Base-by-base conservation (phyloP, 257 asterid species). In the Fraxinus anomala region DNA sequence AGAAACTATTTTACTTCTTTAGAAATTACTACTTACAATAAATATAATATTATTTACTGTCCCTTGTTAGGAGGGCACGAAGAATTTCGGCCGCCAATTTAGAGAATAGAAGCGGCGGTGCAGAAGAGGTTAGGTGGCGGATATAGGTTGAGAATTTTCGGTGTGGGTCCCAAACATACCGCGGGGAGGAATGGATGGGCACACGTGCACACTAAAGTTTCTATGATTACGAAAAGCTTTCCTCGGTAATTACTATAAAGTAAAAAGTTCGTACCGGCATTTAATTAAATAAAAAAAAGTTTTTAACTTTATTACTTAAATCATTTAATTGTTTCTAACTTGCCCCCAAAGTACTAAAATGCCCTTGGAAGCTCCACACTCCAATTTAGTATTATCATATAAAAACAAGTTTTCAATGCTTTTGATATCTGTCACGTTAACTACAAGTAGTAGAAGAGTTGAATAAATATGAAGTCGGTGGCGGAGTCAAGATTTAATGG, bases 151-250 rank as follows among this genome's bases (percentile, higher is more conserved):
- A 23, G 83, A 82, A 76, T 72, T 85, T 78, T 72, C 82, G 36
- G 69, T 74, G 87, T 80, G 91, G 94, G 90, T 1, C 85, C 91
- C 66, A 39, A 19, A 12, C 89, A 88, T 49, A 78, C 80, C 24
- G 66, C 68, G 68, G 8, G 68, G 68, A 61, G 17, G 21, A 61
- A 28, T 61, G 70, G 83, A 81, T 74, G 85, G 67, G 83, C 97
- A 86, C 97, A 92, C 97, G 95, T 92, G 97, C 89, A 85, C 93
- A 71, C 16, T 42, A 23, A 61, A 61, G n/a, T 13, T 76, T 80
- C 16, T 80, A 63, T 56, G 68, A 77, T 33, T 63, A 36, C 66
- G n/a, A 73, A 76, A 82, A 72, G 6, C 47, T 80, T 83, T 81
- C 80, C 89, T 89, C 84, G 89, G 88, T 84, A 84, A 86, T 77